These are phyloP conservation scores for Gloeostereum incarnatum DNA, from an alignment of 768 basidiomycete genomes.

Conservation along the genomic window DNA sequence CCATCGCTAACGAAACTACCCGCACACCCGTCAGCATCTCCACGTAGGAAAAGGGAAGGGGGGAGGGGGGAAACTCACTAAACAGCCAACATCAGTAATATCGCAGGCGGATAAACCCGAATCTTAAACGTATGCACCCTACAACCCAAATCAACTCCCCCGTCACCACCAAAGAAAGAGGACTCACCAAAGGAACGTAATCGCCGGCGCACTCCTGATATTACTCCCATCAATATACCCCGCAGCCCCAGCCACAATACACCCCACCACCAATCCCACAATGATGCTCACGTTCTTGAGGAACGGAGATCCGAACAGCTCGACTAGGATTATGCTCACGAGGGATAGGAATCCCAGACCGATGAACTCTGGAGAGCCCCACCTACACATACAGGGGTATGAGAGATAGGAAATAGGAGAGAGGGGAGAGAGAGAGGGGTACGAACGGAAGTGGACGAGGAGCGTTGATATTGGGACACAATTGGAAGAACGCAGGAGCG, in stretches of 20 bases:
- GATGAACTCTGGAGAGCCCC: conserved; percentile 79
- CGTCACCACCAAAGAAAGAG: neutral
- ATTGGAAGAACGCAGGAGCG: conserved; percentile 50
- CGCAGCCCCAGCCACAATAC: conserved; percentile 70
- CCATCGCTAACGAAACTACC: conserved; percentile 66
- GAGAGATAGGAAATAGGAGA: neutral
- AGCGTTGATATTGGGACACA: conserved; percentile 66
- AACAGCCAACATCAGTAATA: conserved; percentile 33
- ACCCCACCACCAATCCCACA: conserved; percentile 66
- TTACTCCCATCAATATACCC: conserved; percentile 66
- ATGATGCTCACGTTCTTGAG: conserved; percentile 75
- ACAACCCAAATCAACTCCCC: neutral
- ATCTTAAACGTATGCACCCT: conserved; percentile 77
- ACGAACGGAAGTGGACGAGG: conserved; percentile 58
- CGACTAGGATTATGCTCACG: conserved; percentile 64
- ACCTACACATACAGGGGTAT: conserved; percentile 23
- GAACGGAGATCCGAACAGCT: conserved; percentile 81
- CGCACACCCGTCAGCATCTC: neutral
- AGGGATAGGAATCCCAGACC: conserved; percentile 85
- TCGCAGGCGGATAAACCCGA: conserved; percentile 63
- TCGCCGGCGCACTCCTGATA: conserved; percentile 60
- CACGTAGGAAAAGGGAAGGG: too few relatives aligned
- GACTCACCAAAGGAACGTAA: conserved; percentile 70
- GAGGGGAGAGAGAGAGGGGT: neutral
- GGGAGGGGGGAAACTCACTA: conserved; percentile 12